Evolutionary conservation across 2,329 filamentous ascomycete species (phyloP), one percentile per base, ranked within the genome.

Genomic region (Ascosphaera acerosa): DNA sequence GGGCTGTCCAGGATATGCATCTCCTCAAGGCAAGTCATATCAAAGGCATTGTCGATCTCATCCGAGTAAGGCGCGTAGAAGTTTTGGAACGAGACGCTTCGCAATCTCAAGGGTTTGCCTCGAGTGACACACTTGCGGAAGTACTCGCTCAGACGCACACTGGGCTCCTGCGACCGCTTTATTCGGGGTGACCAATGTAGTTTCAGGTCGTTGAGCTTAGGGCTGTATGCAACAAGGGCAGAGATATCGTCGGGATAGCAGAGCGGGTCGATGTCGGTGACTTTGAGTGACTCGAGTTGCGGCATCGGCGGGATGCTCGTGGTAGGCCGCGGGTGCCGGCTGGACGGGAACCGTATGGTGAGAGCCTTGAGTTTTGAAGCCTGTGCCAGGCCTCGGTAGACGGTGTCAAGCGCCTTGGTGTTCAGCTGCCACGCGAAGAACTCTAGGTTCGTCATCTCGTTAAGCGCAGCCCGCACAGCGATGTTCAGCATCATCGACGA

Each of bases 171-270:
- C 19, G 50, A 54, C 20, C 61, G 56, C 15, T 66, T 55, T 63
- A 72, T 71, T 2, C 67, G 61, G 3, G 66, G 64, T 17, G 57
- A 66, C 57, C 64, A 72, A 40, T 71, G 65, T 35, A 71, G 37
- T 33, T 53, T 61, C 5, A 72, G 45, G 18, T 63, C 60, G 25
- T 57, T 50, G 3, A 72, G 48, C 32, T 62, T 62, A 36, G 54
- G 58, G 3, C 62, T 61, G n/a, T 58, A 51, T 10, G 56, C 45
- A 4, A 71, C 46, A 10, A 71, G 46, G 15, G 61, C 50, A 10
- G 64, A 64, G 6, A 71, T 58, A 39, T 70, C 66, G 44, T 72
- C 67, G 0, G 64, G 64, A 40, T 69, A 68, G 47, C 66, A 71
- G 6, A 71, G 52, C 1, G 67, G 67, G 34, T 72, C 67, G 32